Evolutionary conservation across 257 asterid genomes (phyloP).

Genomic region (Rauvolfia tetraphylla): DNA sequence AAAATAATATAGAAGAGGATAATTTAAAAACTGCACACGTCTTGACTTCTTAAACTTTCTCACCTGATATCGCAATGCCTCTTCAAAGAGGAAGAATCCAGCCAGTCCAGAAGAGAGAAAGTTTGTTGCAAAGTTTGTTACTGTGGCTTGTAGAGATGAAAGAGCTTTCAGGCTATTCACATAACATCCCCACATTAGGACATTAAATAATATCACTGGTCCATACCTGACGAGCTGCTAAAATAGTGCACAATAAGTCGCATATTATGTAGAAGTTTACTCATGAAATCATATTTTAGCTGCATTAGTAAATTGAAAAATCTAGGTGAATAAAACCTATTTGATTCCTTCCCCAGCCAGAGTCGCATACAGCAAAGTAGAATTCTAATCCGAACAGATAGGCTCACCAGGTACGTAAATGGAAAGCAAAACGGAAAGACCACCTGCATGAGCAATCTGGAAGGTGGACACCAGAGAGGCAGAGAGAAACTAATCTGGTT

Average conservation of each 20-base stretch:
- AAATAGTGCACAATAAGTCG: slow-evolving; percentile 12
- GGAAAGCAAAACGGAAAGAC: too few relatives aligned
- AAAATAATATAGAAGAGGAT: neutral
- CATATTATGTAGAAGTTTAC: neutral
- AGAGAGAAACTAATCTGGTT: too few relatives aligned
- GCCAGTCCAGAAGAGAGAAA: slow-evolving; percentile 80
- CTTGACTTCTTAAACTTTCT: neutral
- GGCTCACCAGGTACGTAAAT: neutral
- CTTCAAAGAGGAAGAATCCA: slow-evolving; percentile 75
- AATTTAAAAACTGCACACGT: neutral
- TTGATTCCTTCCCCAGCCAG: neutral
- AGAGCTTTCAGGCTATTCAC: slow-evolving; percentile 84
- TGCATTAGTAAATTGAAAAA: neutral
- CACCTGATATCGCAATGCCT: slow-evolving; percentile 62
- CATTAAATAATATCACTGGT: slow-evolving; percentile 60
- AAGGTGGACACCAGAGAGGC: too few relatives aligned
- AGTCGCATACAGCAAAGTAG: neutral
- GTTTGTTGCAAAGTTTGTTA: slow-evolving; percentile 82
- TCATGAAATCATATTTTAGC: neutral
- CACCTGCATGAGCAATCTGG: neutral
- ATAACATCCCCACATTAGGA: slow-evolving; percentile 94
- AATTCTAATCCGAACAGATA: too few relatives aligned
- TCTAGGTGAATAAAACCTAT: neutral
- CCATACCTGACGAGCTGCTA: slow-evolving; percentile 60
- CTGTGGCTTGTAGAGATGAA: slow-evolving; percentile 89